Conservation (phyloP, 345 rosid species). For the Euphorbia peplus region DNA sequence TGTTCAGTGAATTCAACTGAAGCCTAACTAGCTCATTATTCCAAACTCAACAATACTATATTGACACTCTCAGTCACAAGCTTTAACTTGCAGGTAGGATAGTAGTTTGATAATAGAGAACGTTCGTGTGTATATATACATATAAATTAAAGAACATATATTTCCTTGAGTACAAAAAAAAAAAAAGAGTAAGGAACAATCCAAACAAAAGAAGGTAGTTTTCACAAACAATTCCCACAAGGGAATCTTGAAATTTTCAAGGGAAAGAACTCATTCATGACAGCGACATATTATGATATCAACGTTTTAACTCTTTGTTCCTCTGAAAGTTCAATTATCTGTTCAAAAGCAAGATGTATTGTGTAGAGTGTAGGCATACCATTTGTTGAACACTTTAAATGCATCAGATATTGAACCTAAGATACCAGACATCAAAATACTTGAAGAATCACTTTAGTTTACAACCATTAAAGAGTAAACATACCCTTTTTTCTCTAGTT, state of each 20-base stretch:
- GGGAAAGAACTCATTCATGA: conserved; percentile 1
- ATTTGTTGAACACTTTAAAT: neutral
- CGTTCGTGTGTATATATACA: neutral
- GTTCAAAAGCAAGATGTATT: too few species aligned
- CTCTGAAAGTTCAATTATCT: neutral
- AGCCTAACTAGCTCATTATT: neutral
- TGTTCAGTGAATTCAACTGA: neutral
- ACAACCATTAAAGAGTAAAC: conserved; percentile 12
- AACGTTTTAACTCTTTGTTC: too few species aligned
- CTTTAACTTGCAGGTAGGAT: neutral
- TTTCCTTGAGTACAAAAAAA: too few species aligned
- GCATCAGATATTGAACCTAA: neutral
- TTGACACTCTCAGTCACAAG: neutral
- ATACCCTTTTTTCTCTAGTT: conserved; percentile 87
- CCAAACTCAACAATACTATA: neutral
- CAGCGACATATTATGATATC: neutral
- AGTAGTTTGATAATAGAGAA: too few species aligned
- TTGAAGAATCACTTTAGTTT: neutral
- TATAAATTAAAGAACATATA: too few species aligned
- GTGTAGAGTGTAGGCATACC: neutral
- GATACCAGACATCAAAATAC: neutral
- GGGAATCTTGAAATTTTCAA: neutral
- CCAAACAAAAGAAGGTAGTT: neutral
- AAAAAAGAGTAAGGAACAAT: too few species aligned
- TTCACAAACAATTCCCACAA: neutral